Base-by-base conservation (phyloP, 768 basidiomycete genomes). In the Sarcodon aspratus region DNA sequence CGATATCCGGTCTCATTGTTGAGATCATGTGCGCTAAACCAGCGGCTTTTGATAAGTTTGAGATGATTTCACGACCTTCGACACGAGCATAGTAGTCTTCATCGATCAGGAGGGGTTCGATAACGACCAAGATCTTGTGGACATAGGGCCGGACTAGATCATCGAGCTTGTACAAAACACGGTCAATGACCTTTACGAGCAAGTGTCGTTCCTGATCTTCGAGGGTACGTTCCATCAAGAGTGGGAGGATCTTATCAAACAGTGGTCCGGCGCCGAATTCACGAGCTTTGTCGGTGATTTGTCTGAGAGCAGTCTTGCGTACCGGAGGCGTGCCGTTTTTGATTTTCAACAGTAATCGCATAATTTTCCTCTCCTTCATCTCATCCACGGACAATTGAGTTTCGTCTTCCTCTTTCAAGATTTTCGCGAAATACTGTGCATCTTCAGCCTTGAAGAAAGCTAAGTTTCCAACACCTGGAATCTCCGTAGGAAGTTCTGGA, bases 11-110 rank as follows among this genome's bases (percentile, higher is more conserved):
- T 57, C 95, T 86, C 95, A 99, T 98, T 15, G 95, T 99, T 34
- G 96, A 99, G 59, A 99, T 99, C 96, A 99, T 98, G 69, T 99
- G 96, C 2, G 96, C 95, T 21, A 99, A 83, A 67, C 96, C 96
- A 32, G 94, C 95, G 9, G 96, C 96, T 67, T 98, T 99, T 31
- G 96, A 95, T 37, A 98, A 72, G 65, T 98, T 99, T 58, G 91
- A 95, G 57, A 98, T 99, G 63, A 99, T 98, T 71, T 99, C 96
- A 33, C 95, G 91, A 55, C 96, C 96, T 69, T 98, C 96, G 38
- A 97, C 93, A 65, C 92, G 89, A 43, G 87, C 87, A 57, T 90
- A 92, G 66, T 91, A 91, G 63, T 98, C 96, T 64, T 97, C 95
- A 65, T 99, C 95, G 60, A 98, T 98, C 61, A 99, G 80, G 7